These are phyloP conservation scores for Ilyonectria sp. DNA, from an alignment of 2,329 filamentous ascomycete species.

Conservation along the genomic window DNA sequence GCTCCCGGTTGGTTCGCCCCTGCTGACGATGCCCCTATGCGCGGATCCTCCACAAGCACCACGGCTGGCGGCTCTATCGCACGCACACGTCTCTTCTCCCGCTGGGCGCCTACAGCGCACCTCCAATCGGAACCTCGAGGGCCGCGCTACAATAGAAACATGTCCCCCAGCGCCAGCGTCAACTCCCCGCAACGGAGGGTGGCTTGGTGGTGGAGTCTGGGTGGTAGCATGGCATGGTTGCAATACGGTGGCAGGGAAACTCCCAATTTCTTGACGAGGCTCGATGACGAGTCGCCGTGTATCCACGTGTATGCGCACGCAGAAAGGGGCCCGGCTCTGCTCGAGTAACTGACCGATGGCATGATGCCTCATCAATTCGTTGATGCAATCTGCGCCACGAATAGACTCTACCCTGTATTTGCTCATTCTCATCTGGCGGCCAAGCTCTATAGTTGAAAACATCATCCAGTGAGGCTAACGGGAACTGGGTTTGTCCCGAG, in stretches of 20 bases:
- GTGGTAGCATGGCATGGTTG: not conserved
- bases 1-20: not conserved
- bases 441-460: not conserved
- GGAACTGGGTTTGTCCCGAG: constrained; percentile 18
- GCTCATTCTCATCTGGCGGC: not conserved
- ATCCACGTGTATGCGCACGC: not conserved
- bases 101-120: not conserved
- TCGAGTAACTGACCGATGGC: not conserved
- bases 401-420: not conserved
- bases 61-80: not conserved
- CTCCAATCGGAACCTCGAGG: constrained; percentile 2
- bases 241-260: not conserved
- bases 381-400: not conserved
- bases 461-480: constrained; percentile 25
- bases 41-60: not conserved
- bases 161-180: too few relatives aligned
- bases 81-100: too few relatives aligned
- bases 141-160: not conserved
- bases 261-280: not conserved
- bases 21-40: too few relatives aligned
- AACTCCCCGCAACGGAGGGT: too few relatives aligned
- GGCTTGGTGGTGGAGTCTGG: not conserved
- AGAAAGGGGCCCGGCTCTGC: not conserved
- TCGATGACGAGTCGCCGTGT: not conserved
- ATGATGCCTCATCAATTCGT: not conserved